These are phyloP conservation scores for Saposhnikovia divaricata DNA, from an alignment of 129 eudicot species.

Conservation along the genomic window DNA sequence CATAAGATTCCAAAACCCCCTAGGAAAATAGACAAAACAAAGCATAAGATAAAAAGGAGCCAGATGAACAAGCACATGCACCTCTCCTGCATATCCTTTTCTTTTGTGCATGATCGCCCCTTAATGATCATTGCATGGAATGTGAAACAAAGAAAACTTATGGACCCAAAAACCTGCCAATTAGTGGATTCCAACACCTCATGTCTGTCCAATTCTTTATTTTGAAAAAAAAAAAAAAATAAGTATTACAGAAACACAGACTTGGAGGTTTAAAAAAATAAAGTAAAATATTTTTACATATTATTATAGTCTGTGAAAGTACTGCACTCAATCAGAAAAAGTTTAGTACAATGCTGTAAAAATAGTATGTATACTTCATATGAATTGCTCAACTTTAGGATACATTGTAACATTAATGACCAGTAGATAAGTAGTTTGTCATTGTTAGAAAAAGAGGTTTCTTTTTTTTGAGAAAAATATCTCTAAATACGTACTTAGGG, in stretches of 20 bases:
- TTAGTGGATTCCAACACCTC: conserved; percentile 12
- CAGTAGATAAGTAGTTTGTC: not conserved
- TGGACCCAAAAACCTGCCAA: not conserved
- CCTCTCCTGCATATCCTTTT: conserved; percentile 13
- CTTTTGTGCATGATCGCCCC: conserved; percentile 15
- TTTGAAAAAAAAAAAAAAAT: too few species aligned
- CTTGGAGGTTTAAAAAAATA: not conserved
- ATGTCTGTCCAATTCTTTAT: conserved; percentile 11
- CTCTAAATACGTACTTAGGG: too few species aligned
- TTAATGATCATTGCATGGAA: conserved; percentile 18
- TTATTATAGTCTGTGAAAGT: not conserved
- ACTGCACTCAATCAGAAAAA: not conserved
- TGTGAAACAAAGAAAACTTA: conserved; percentile 1
- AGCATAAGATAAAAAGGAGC: conserved; percentile 15
- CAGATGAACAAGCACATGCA: conserved; percentile 21
- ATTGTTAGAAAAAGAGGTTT: not conserved
- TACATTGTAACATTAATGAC: not conserved
- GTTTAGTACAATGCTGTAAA: not conserved
- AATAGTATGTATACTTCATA: not conserved
- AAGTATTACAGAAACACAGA: not conserved
- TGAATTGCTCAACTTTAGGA: not conserved
- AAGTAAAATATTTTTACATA: not conserved
- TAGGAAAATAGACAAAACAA: conserved; percentile 7
- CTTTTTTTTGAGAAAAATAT: not conserved
- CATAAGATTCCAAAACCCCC: not conserved